These are phyloP conservation scores for Trichocladium uniseriatum DNA, from an alignment of 495 filamentous ascomycete species.

Conservation along the genomic window DNA sequence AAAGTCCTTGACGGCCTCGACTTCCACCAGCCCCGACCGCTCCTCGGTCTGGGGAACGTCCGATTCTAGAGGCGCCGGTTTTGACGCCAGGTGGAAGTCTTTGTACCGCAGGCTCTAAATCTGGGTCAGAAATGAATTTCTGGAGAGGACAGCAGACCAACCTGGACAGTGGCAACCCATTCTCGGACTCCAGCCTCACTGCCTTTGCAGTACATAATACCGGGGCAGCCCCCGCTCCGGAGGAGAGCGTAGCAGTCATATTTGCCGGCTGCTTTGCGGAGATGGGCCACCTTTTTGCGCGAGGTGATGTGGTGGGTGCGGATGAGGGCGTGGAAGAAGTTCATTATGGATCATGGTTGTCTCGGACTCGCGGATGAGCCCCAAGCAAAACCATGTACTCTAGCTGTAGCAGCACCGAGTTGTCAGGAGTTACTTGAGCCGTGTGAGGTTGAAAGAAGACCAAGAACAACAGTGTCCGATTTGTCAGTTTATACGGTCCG, in stretches of 20 bases:
- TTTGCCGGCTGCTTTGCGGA: conserved; percentile 53
- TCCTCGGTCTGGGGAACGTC: conserved; percentile 2
- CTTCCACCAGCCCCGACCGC: conserved; percentile 17
- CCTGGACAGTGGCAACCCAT: conserved; percentile 28
- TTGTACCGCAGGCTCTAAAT: conserved; percentile 25
- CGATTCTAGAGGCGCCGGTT: conserved; percentile 14
- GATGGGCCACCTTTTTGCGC: conserved; percentile 60
- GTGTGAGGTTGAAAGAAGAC: not conserved
- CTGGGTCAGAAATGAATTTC: not conserved
- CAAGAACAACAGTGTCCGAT: too few species aligned
- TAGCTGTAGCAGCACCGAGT: too few species aligned
- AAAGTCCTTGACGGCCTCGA: conserved; percentile 21
- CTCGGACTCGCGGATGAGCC: not conserved
- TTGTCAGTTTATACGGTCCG: not conserved
- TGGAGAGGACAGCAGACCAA: conserved; percentile 4
- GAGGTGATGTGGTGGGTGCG: conserved; percentile 77
- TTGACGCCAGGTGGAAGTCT: conserved; percentile 23
- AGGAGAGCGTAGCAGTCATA: conserved; percentile 52
- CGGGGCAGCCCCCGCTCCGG: conserved; percentile 56
- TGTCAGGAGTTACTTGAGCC: too few species aligned
- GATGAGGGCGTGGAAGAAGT: conserved; percentile 54
- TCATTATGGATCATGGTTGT: conserved; percentile 3
- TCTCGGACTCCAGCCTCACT: conserved; percentile 32
- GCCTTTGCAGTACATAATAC: conserved; percentile 71
- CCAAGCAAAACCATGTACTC: too few species aligned